Percentiles rank a stretch among this genome's conserved stretches.
Evolutionary conservation across 1,284 basidiomycete genomes (phyloP).

Genomic region (Apiotrichum montevideense): DNA sequence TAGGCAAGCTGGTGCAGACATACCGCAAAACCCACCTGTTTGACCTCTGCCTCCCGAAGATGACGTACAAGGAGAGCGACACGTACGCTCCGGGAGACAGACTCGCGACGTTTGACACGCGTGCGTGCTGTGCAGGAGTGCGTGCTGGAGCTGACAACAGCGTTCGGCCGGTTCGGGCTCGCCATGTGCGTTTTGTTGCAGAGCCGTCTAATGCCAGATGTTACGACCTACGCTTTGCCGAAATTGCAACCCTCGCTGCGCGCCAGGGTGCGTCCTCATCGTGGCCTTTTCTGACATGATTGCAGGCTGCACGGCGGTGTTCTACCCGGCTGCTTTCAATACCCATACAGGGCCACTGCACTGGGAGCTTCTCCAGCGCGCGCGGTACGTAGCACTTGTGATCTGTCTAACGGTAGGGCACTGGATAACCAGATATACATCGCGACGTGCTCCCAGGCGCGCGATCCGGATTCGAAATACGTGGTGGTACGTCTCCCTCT

Average conservation of each 20-base stretch:
- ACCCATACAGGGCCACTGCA: slow-evolving; percentile 82
- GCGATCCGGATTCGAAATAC: slow-evolving; percentile 58
- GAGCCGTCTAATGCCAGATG: slow-evolving; percentile 1
- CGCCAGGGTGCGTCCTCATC: slow-evolving; percentile 52
- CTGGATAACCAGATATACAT: slow-evolving; percentile 88
- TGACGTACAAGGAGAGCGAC: slow-evolving; percentile 71
- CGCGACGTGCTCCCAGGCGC: slow-evolving; percentile 83
- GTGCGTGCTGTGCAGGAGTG: too few species aligned
- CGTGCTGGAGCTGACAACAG: slow-evolving; percentile 42
- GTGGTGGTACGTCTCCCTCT: slow-evolving; percentile 53
- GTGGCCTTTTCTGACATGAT: too few species aligned
- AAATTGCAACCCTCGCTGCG: slow-evolving; percentile 76
- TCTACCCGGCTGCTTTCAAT: slow-evolving; percentile 87
- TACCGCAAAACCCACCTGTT: slow-evolving; percentile 89
- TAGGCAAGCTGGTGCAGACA: slow-evolving; percentile 55
- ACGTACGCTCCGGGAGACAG: slow-evolving; percentile 62
- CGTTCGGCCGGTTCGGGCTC: slow-evolving; percentile 16
- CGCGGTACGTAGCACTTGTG: slow-evolving; percentile 30
- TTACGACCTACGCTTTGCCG: slow-evolving; percentile 63
- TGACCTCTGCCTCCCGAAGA: slow-evolving; percentile 89
- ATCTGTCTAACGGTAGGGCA: slow-evolving; percentile 50
- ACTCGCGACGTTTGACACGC: slow-evolving; percentile 69
- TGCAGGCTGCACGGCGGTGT: slow-evolving; percentile 62
- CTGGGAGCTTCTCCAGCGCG: slow-evolving; percentile 81
- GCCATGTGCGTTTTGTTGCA: slow-evolving; percentile 4